Percentiles rank a stretch among this genome's conserved stretches.
phyloP scores from a whole-genome alignment of 495 filamentous ascomycete genomes.

The Podospora conica region DNA sequence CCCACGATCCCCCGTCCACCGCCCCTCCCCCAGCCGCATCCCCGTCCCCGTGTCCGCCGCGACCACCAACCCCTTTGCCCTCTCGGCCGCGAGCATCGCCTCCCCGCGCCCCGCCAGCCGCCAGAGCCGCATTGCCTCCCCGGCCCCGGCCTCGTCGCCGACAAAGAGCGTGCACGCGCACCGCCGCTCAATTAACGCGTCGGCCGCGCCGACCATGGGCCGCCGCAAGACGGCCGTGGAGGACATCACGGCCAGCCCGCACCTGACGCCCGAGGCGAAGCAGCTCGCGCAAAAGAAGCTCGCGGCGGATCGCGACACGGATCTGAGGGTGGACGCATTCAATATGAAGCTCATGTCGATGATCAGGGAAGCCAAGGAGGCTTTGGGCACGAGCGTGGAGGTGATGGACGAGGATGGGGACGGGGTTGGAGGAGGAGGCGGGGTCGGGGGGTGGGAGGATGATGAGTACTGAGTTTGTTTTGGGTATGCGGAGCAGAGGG shows the following conservation, averaged over 20 bases:
- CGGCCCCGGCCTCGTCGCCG: slow-evolving; percentile 12
- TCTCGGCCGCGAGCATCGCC: slow-evolving; percentile 7
- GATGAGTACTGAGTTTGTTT: slow-evolving; percentile 24
- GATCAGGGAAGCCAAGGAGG: slow-evolving; percentile 84
- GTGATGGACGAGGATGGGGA: slow-evolving; percentile 49
- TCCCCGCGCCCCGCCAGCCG: slow-evolving; percentile 30
- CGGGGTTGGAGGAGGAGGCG: slow-evolving; percentile 44
- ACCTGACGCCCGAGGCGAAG: slow-evolving; percentile 56
- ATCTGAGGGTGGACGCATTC: slow-evolving; percentile 68
- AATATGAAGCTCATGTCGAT: slow-evolving; percentile 73
- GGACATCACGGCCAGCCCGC: slow-evolving; percentile 34
- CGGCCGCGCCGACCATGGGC: slow-evolving; percentile 22
- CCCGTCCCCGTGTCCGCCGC: slow-evolving; percentile 23
- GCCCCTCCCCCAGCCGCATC: slow-evolving; percentile 33
- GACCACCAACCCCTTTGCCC: slow-evolving; percentile 17
- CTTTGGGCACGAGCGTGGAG: slow-evolving; percentile 71
- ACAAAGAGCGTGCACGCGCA: slow-evolving; percentile 28
- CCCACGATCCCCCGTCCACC: slow-evolving; percentile 32
- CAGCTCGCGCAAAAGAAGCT: slow-evolving; percentile 58
- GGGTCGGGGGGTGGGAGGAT: slow-evolving; percentile 33
- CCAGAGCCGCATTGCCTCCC: slow-evolving; percentile 12
- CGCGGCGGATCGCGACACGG: slow-evolving; percentile 69
- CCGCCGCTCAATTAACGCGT: slow-evolving; percentile 30
- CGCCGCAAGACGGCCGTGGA: slow-evolving; percentile 12
- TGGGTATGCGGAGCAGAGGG: background rate